Evolutionary conservation across 2,329 filamentous ascomycete species (phyloP).

Genomic region (Cladosporium phlei): DNA sequence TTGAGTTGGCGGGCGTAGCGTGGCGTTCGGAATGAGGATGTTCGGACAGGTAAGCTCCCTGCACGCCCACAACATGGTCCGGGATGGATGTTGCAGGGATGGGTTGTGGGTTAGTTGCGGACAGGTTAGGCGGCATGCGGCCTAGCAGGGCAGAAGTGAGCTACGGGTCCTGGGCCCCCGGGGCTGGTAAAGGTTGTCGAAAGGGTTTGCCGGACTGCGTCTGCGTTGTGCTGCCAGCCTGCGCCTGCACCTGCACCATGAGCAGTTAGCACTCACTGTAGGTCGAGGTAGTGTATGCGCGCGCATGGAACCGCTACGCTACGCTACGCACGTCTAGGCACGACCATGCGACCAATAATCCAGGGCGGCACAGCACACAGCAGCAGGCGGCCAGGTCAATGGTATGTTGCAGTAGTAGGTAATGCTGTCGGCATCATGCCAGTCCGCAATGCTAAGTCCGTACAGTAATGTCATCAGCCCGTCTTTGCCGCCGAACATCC

Average conservation of each 20-base stretch:
- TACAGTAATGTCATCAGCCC: too few relatives aligned
- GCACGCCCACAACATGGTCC: conserved; percentile 9
- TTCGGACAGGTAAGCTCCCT: background rate
- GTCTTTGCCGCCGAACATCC: too few relatives aligned
- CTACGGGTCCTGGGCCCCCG: conserved; percentile 10
- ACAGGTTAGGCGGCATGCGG: conserved; percentile 2
- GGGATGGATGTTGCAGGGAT: background rate
- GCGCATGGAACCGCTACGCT: conserved; percentile 3
- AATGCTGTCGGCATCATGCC: too few relatives aligned
- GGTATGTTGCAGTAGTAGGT: too few relatives aligned
- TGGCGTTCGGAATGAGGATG: conserved; percentile 3
- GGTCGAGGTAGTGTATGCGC: background rate
- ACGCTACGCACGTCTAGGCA: too few relatives aligned
- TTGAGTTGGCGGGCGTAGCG: background rate
- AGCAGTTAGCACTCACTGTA: too few relatives aligned
- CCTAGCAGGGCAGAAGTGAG: conserved; percentile 1
- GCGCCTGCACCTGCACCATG: conserved; percentile 4
- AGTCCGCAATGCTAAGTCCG: too few relatives aligned
- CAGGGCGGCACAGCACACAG: conserved; percentile 1
- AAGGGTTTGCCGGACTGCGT: background rate
- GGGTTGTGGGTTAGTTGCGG: too few relatives aligned
- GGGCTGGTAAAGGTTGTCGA: conserved; percentile 10
- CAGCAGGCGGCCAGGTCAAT: background rate
- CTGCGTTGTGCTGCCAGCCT: too few relatives aligned
- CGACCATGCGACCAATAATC: conserved; percentile 4